Evolutionary conservation across 495 filamentous ascomycete species (phyloP).

Genomic region (Glutinoglossum americanum): DNA sequence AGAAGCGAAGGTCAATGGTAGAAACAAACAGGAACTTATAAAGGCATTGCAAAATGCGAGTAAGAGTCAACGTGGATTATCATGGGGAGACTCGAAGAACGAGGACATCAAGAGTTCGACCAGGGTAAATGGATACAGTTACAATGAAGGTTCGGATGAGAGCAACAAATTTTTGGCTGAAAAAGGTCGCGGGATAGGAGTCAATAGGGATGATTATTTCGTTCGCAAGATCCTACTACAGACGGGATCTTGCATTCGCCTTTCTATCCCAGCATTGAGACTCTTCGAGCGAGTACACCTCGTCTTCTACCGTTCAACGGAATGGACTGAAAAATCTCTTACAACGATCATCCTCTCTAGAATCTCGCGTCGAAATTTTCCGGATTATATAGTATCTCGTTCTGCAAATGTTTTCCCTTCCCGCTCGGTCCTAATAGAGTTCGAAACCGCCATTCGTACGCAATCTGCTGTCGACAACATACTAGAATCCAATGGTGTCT

Average conservation of each 20-base stretch:
- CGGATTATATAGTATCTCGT: conserved; percentile 73
- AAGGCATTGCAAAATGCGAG: conserved; percentile 47
- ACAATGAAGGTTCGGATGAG: conserved; percentile 10
- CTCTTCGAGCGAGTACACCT: conserved; percentile 88
- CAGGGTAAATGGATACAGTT: conserved; percentile 4
- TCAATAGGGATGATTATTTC: conserved; percentile 35
- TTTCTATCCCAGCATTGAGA: conserved; percentile 49
- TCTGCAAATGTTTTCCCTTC: conserved; percentile 76
- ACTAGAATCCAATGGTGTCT: conserved; percentile 66
- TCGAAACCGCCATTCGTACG: conserved; percentile 64
- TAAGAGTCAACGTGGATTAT: conserved; percentile 47
- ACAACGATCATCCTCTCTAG: conserved; percentile 88
- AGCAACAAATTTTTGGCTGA: conserved; percentile 10
- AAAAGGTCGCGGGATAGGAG: conserved; percentile 14
- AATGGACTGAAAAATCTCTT: conserved; percentile 93
- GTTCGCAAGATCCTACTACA: conserved; percentile 55
- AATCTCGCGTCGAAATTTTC: conserved; percentile 70
- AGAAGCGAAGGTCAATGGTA: conserved; percentile 69
- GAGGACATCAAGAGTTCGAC: conserved; percentile 25
- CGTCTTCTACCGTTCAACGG: conserved; percentile 87
- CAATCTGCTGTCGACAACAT: conserved; percentile 69
- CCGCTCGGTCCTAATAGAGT: conserved; percentile 56
- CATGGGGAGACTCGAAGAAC: conserved; percentile 33
- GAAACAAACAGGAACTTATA: conserved; percentile 69
- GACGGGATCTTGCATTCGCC: conserved; percentile 65